phyloP scores from a whole-genome alignment of 371 early-diverging fungal genomes.

The Smittium mucronatum region DNA sequence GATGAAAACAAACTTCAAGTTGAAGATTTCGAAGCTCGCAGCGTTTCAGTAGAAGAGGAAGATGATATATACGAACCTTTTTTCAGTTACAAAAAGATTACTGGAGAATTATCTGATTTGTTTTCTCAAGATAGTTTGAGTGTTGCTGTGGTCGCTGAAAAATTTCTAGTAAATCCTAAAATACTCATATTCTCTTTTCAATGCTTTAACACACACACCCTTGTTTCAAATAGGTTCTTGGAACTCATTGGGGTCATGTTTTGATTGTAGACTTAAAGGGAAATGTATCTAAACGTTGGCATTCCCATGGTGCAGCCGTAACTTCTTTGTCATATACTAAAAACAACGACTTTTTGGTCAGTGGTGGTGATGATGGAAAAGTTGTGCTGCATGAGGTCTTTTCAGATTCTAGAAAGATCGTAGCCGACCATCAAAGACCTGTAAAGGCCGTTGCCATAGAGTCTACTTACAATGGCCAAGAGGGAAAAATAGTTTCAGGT shows the following conservation, averaged over 20 bases:
- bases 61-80: constrained; percentile 73
- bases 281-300: constrained; percentile 63
- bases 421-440: constrained; percentile 65
- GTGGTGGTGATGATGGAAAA: constrained; percentile 80
- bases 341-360: constrained; percentile 77
- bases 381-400: constrained; percentile 17
- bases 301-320: constrained; percentile 65
- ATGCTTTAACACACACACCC: neutral
- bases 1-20: too few relatives aligned
- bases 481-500: constrained; percentile 70
- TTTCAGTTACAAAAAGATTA: constrained; percentile 74
- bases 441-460: constrained; percentile 80
- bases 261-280: constrained; percentile 86
- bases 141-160: constrained; percentile 56
- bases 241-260: constrained; percentile 87
- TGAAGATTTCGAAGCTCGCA: too few relatives aligned
- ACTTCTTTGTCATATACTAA: constrained; percentile 71
- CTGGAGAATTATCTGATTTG: constrained; percentile 42
- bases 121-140: constrained; percentile 79
- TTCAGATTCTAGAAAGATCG: constrained; percentile 18
- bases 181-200: constrained; percentile 1
- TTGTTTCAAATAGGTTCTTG: constrained; percentile 42
- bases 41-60: constrained; percentile 41
- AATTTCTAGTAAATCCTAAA: constrained; percentile 55
- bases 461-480: constrained; percentile 59